Percentiles rank a stretch among this genome's conserved stretches.
These are phyloP conservation scores for Stromatinia cepivora DNA, from an alignment of 2,329 filamentous ascomycete species.

Conservation along the genomic window DNA sequence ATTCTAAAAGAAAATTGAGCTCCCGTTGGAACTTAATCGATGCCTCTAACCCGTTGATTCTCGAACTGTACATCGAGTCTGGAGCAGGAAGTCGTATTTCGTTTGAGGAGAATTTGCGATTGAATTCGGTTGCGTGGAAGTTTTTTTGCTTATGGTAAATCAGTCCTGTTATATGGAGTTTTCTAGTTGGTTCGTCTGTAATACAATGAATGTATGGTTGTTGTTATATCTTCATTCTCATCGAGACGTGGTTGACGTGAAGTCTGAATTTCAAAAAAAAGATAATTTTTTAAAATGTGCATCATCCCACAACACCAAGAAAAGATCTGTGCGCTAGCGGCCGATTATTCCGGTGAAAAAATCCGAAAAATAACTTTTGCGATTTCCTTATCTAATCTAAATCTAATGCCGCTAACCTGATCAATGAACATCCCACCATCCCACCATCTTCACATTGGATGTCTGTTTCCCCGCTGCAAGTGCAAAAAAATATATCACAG, in stretches of 20 bases:
- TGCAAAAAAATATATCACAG: constrained; percentile 6
- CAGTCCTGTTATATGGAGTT: too few relatives aligned
- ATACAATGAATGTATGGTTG: background rate
- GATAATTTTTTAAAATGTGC: constrained; percentile 1
- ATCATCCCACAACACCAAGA: background rate
- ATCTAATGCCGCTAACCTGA: background rate
- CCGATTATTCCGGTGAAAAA: background rate
- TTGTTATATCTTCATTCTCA: background rate
- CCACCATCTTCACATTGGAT: constrained; percentile 11
- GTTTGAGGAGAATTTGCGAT: background rate
- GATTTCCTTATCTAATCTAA: constrained; percentile 9
- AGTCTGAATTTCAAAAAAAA: background rate
- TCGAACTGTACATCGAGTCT: constrained; percentile 31
- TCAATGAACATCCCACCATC: background rate
- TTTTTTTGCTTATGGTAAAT: background rate
- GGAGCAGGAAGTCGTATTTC: background rate
- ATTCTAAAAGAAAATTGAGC: constrained; percentile 34
- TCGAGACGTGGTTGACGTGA: background rate
- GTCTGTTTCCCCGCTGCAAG: constrained; percentile 1
- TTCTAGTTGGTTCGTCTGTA: background rate
- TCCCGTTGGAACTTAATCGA: constrained; percentile 34
- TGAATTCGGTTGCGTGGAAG: background rate
- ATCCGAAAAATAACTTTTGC: background rate
- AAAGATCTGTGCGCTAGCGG: background rate
- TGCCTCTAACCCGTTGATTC: constrained; percentile 26